Base-by-base conservation (phyloP, 2,329 filamentous ascomycete species). In the Fusarium sublunatum region DNA sequence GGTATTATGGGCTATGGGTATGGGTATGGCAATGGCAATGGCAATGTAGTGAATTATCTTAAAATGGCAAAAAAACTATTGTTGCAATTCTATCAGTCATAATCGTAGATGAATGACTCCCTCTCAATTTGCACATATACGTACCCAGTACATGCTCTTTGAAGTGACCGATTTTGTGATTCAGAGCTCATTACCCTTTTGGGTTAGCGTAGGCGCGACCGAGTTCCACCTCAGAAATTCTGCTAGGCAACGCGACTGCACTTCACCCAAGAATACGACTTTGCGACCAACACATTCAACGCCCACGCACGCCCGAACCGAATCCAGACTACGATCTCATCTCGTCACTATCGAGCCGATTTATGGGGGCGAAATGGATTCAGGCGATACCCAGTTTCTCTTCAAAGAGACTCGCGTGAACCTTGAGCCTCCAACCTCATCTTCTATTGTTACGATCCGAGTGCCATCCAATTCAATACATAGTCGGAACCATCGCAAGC, bases 351-450 rank as follows among this genome's bases (percentile, higher is more conserved):
- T 63, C 58, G 59, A 70, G 47, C 56, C 69, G 66, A 66, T 74
- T 67, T 64, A 90, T 90, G 89, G 87, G 83, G 81, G 82, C 81
- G 86, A 82, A 74, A 92, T 92, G 89, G 86, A 84, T 72, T 81
- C 82, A 70, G 77, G 81, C 73, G 83, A 85, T 72, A 83, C 85
- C 67, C 83, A 85, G 65, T 89, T 86, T 78, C 82, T 91, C 78
- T 95, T 91, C 83, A 93, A 93, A 81, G 92, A 96, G 84, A 92
- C 91, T 76, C 88, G 91, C 75, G 82, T 96, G 77, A 92, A 91
- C 77, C 85, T 95, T 70, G 91, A 95, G 78, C 87, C 88, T 65
- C 83, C 87, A 60, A 89, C 86, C 69, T 82, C 84, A 66, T 86
- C 86, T 70, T 90, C 89, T 58, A 85, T 89, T 71, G 85, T 93